Evolutionary conservation across 192 early-diverging fungal genomes (phyloP), one percentile per base, ranked within the genome.

Genomic region (Chytriomyces hyalinus): DNA sequence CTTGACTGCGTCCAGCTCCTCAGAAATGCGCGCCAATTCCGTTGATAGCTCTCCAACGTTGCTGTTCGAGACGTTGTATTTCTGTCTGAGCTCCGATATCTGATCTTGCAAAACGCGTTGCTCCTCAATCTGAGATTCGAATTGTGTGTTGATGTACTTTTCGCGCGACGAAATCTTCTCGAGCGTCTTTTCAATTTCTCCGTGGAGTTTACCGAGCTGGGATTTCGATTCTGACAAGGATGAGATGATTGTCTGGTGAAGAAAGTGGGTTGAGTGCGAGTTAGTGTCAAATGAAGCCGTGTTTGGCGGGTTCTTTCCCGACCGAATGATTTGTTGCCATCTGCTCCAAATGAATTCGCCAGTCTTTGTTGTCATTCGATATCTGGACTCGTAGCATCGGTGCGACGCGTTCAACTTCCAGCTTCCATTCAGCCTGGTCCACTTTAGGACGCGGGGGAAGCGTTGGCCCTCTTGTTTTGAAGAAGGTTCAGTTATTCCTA

Each of bases 61-160:
- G 7, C 69, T 79, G 63, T 70, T 86, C 0, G 87, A 70, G 15
- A 81, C 81, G 20, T 73, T 81, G 61, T 87, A 81, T 67, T 90
- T 90, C 81, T 90, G 88, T 65, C 86, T 87, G 15, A 88, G 70
- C 28, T 83, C 85, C 1, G 84, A 86, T 17, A 78, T 46, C 68
- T 85, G 83, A 59, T 90, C 88, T 59, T 89, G 86, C 2, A 90
- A 63, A 8, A 80, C 71, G 10, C 87, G 77, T 70, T 86, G 79
- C 59, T 90, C 80, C 17, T 90, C 88, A 60, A 81, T 85, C 75
- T 87, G 81, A 9, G 81, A 15, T 61, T 87, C 88, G 74, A 90
- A 90, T 70, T 90, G 88, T 8, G 84, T 81, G 75, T 90, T 90
- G 80, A 90, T 88, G 77, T 90, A 90, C 68, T 87, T 90, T 81